Conservation (phyloP, 176 grass and related monocot genomes). For the Pontederia crassipes region DNA sequence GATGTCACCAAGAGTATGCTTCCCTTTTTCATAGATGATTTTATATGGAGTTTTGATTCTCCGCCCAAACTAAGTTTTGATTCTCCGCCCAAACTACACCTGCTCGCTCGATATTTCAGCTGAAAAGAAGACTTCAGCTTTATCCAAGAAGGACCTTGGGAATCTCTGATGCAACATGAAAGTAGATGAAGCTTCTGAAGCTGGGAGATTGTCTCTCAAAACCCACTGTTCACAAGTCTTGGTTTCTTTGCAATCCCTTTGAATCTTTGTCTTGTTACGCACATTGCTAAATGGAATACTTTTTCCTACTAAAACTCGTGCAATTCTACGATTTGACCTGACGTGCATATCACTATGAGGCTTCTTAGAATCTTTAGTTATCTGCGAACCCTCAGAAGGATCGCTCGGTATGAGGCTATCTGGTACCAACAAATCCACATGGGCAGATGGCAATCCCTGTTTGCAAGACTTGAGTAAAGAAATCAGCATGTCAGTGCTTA, state of each 20-base stretch:
- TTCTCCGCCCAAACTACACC: not conserved
- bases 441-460: constrained; percentile 17
- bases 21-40: too few species aligned
- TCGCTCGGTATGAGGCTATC: constrained; percentile 34
- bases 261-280: constrained; percentile 51
- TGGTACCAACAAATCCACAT: constrained; percentile 27
- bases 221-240: constrained; percentile 44
- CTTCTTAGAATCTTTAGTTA: constrained; percentile 38
- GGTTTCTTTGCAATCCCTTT: constrained; percentile 57
- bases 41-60: not conserved
- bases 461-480: constrained; percentile 68
- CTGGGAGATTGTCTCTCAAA: constrained; percentile 48
- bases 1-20: too few species aligned
- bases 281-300: constrained; percentile 27
- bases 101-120: constrained; percentile 15
- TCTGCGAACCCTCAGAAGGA: constrained; percentile 34
- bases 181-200: constrained; percentile 41
- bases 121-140: constrained; percentile 81
- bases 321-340: constrained; percentile 51
- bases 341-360: constrained; percentile 35
- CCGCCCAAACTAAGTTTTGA: not conserved
- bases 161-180: constrained; percentile 88
- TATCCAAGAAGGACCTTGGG: constrained; percentile 77
- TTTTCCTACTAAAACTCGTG: constrained; percentile 40
- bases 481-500: constrained; percentile 86